Conservation (phyloP, 257 asterid species). For the Primulina eburnea region DNA sequence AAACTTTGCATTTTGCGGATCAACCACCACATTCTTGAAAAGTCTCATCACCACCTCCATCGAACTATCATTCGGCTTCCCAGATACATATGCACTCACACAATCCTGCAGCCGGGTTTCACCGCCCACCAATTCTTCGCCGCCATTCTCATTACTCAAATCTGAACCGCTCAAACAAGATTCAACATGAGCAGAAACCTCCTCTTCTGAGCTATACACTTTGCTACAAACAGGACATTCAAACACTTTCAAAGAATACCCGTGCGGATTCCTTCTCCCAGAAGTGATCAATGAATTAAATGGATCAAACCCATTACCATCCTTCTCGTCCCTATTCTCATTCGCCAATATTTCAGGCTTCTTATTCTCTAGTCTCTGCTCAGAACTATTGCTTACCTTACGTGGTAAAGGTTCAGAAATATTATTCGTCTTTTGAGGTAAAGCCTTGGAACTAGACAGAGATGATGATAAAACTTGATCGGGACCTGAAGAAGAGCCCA, state of each 20-base stretch:
- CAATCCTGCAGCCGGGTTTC: constrained; percentile 47
- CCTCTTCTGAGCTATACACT: constrained; percentile 70
- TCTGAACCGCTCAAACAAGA: constrained; percentile 48
- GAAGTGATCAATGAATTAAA: constrained; percentile 68
- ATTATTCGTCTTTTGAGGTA: constrained; percentile 29
- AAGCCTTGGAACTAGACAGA: constrained; percentile 30
- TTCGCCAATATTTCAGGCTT: constrained; percentile 30
- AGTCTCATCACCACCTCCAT: constrained; percentile 61
- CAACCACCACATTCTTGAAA: constrained; percentile 62
- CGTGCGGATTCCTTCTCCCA: constrained; percentile 71
- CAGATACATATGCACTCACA: constrained; percentile 61
- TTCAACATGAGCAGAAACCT: constrained; percentile 72
- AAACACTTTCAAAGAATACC: constrained; percentile 60
- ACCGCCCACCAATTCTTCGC: constrained; percentile 27
- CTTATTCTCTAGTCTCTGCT: constrained; percentile 30
- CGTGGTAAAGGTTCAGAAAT: constrained; percentile 34
- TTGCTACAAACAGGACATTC: constrained; percentile 86
- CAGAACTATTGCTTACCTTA: constrained; percentile 29
- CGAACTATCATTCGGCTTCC: constrained; percentile 62
- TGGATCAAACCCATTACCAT: constrained; percentile 70
- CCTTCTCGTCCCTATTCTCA: constrained; percentile 23
- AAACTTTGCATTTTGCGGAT: constrained; percentile 79
- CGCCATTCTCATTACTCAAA: constrained; percentile 19
- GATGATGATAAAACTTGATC: constrained; percentile 31
- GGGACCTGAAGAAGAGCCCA: constrained; percentile 67